A percentile compares a stretch with the other conserved stretches of the same genome.
phyloP scores from a whole-genome alignment of 352 stramenopile genomes.

The Pilasporangium apinafurcum region DNA sequence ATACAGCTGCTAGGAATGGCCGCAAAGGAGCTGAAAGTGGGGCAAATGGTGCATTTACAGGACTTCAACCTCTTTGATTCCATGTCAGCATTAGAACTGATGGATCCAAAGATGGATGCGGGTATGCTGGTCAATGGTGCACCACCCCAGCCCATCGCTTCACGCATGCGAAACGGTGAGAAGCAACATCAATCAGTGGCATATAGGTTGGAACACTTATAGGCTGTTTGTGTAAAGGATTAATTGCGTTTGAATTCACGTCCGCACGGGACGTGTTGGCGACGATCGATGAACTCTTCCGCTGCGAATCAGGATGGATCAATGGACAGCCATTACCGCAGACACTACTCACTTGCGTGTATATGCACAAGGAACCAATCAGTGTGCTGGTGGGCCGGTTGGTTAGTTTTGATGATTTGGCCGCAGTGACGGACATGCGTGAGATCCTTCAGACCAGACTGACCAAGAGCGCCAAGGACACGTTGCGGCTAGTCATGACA shows the following conservation, averaged over 20 bases:
- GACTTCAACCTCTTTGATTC: conserved; percentile 91
- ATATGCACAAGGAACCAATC: conserved; percentile 76
- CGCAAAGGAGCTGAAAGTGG: conserved; percentile 74
- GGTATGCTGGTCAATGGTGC: conserved; percentile 70
- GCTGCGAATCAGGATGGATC: conserved; percentile 76
- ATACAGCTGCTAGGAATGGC: conserved; percentile 48
- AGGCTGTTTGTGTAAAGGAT: not conserved
- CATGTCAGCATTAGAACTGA: conserved; percentile 93
- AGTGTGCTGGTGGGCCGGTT: conserved; percentile 50
- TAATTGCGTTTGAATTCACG: conserved; percentile 52
- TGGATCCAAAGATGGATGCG: conserved; percentile 93
- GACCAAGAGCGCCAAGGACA: conserved; percentile 28
- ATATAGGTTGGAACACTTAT: not conserved
- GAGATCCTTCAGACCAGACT: conserved; percentile 24
- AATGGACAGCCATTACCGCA: conserved; percentile 81
- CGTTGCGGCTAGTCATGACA: conserved; percentile 70
- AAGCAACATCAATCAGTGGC: not conserved
- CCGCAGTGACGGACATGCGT: conserved; percentile 14
- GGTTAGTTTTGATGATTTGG: conserved; percentile 10
- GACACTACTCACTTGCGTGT: conserved; percentile 87
- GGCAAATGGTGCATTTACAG: conserved; percentile 68
- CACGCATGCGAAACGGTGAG: conserved; percentile 28
- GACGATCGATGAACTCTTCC: conserved; percentile 72
- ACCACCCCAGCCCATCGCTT: conserved; percentile 44
- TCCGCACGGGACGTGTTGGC: conserved; percentile 61